phyloP scores from a whole-genome alignment of 495 filamentous ascomycete species.

The Lophiostoma macrostomum region DNA sequence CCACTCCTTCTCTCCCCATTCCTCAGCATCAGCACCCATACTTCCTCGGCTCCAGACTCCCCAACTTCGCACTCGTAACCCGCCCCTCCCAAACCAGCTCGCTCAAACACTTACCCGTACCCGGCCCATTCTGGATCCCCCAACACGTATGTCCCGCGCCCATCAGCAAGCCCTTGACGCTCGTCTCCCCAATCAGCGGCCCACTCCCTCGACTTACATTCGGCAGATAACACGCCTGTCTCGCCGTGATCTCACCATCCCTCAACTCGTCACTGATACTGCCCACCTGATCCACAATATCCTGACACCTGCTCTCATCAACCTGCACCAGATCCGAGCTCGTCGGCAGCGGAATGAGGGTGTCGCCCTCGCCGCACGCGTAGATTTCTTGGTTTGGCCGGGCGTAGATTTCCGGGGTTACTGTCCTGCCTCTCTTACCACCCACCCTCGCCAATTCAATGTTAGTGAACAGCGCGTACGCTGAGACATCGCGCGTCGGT shows the following conservation, averaged over 20 bases:
- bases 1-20: neutral
- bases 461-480: conserved; percentile 86
- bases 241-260: conserved; percentile 70
- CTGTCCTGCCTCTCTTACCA: conserved; percentile 48
- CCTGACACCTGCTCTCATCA: conserved; percentile 76
- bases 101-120: conserved; percentile 83
- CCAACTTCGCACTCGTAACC: conserved; percentile 40
- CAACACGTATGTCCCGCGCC: conserved; percentile 94
- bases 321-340: conserved; percentile 74
- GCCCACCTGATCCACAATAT: conserved; percentile 77
- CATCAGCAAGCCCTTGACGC: conserved; percentile 72
- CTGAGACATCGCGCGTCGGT: conserved; percentile 68
- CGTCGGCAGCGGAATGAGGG: conserved; percentile 66
- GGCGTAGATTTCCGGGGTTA: conserved; percentile 90
- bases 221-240: conserved; percentile 95
- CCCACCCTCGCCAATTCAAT: conserved; percentile 65
- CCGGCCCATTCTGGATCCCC: conserved; percentile 96
- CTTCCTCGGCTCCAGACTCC: conserved; percentile 38
- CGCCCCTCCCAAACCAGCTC: conserved; percentile 44
- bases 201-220: conserved; percentile 62
- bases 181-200: conserved; percentile 74
- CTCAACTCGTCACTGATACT: conserved; percentile 73
- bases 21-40: conserved; percentile 16
- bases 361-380: conserved; percentile 89
- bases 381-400: conserved; percentile 87